Base-by-base conservation (phyloP, 2,329 filamentous ascomycete genomes). In the Venturia oleaginea region DNA sequence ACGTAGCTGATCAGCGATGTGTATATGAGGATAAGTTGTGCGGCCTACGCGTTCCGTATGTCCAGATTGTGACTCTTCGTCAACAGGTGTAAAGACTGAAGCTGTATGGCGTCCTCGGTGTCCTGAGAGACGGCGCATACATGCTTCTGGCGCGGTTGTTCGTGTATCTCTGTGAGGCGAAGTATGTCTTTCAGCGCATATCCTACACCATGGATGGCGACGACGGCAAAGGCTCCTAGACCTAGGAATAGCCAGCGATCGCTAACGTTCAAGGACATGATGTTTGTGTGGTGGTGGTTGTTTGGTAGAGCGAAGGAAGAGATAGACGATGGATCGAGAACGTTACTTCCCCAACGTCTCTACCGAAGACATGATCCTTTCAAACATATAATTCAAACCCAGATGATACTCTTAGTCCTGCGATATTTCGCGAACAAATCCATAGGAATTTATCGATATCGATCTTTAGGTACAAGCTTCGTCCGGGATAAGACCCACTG, bases 91-190 rank as follows among this genome's bases (percentile, higher is more conserved):
- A 81, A 73, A 1, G 77, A 77, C 8, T 70, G 64, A 40, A 78
- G 71, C 46, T 75, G 73, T 60, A 81, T 78, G 4, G 75, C 83
- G 71, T 91, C 88, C 71, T 92, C 88, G 2, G 87, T 90, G 30
- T 88, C 85, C 72, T 91, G 66, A 24, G 66, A 66, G 27, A 64
- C 19, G 48, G 60, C 43, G 63, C 62, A 43, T 64, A 51, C 1
- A 64, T 64, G 84, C 61, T 88, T 84, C 72, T 88, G 87, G 42
- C 85, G 85, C 66, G 86, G 83, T 43, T 79, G 72, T 42, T 84
- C 82, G 66, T 84, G 85, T 70, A 94, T 84, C 73, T 86, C 82
- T 67, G 87, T 87, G 63, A 86, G 80, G 69, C 85, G 80, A 68
- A 86, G 82, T 68, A 87, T 84, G 64, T 82, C 76, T 65, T 78